Conservation (phyloP, 2,329 filamentous ascomycete species). For the Aaosphaeria arxii region DNA sequence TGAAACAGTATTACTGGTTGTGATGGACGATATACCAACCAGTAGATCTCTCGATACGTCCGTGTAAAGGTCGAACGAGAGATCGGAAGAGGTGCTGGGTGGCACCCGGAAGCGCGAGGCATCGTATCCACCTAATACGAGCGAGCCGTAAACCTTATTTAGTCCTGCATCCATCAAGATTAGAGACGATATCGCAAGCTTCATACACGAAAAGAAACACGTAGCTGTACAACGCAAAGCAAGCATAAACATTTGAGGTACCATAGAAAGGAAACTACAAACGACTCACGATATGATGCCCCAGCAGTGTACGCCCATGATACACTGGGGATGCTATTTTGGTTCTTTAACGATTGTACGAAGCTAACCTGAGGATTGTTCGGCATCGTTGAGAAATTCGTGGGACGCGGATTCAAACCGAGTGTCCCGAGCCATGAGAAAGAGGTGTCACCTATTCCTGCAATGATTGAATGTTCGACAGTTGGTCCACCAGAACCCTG, state of each 20-base stretch:
- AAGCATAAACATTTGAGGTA: background rate
- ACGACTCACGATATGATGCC: slow-evolving; percentile 32
- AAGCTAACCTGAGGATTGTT: slow-evolving; percentile 26
- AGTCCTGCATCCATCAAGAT: background rate
- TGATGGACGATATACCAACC: slow-evolving; percentile 13
- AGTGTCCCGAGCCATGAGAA: slow-evolving; percentile 24
- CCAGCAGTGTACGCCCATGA: slow-evolving; percentile 36
- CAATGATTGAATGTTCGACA: slow-evolving; percentile 32
- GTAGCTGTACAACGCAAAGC: too few species aligned
- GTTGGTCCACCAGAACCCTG: slow-evolving; percentile 9
- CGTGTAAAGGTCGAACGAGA: slow-evolving; percentile 16
- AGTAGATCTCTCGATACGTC: slow-evolving; percentile 13
- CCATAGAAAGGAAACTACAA: background rate
- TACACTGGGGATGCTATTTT: slow-evolving; percentile 19
- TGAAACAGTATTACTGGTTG: slow-evolving; percentile 24
- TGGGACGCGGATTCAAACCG: slow-evolving; percentile 16
- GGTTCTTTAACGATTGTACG: slow-evolving; percentile 18
- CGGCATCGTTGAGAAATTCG: slow-evolving; percentile 34
- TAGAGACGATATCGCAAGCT: too few species aligned
- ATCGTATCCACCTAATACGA: slow-evolving; percentile 44
- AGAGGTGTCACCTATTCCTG: slow-evolving; percentile 31
- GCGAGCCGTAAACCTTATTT: slow-evolving; percentile 18
- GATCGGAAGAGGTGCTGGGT: slow-evolving; percentile 5
- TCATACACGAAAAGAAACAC: too few species aligned
- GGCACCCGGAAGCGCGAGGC: slow-evolving; percentile 26